Evolutionary conservation across 192 early-diverging fungal species (phyloP).

Genomic region (Umbelopsis vinacea): DNA sequence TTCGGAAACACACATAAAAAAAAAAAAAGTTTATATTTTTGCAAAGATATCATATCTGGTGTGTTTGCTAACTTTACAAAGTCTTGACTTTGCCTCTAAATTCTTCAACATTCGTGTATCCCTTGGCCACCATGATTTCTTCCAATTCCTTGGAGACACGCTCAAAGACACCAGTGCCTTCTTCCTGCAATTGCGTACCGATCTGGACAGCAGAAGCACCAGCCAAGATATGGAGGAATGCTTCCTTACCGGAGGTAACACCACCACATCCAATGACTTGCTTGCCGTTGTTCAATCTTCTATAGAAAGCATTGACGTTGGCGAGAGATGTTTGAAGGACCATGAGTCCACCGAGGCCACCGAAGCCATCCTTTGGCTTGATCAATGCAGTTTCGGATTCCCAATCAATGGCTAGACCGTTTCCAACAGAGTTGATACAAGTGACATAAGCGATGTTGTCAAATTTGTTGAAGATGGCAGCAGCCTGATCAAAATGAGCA

Average conservation of each 20-base stretch:
- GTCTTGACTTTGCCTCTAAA: conserved; percentile 47
- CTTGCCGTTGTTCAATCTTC: conserved; percentile 29
- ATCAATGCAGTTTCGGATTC: conserved; percentile 41
- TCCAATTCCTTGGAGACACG: conserved; percentile 37
- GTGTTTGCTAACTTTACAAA: conserved; percentile 26
- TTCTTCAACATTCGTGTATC: conserved; percentile 35
- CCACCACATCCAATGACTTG: conserved; percentile 44
- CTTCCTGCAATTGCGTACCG: conserved; percentile 40
- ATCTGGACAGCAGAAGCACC: conserved; percentile 43
- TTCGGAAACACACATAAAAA: background rate
- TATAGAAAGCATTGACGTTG: conserved; percentile 43
- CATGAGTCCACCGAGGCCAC: conserved; percentile 38
- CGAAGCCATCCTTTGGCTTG: conserved; percentile 45
- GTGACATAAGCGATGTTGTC: conserved; percentile 37
- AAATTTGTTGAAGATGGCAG: conserved; percentile 38
- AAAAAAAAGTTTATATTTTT: background rate
- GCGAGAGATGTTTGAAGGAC: conserved; percentile 39
- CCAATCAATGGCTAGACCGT: conserved; percentile 41
- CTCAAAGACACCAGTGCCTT: conserved; percentile 36
- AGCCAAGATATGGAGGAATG: conserved; percentile 41
- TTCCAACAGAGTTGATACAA: conserved; percentile 45
- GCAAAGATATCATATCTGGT: background rate
- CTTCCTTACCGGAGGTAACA: conserved; percentile 42
- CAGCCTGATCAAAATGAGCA: conserved; percentile 43
- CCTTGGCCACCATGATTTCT: conserved; percentile 39